phyloP scores from a whole-genome alignment of 2,329 filamentous ascomycete species.

The Emericellopsis atlantica region DNA sequence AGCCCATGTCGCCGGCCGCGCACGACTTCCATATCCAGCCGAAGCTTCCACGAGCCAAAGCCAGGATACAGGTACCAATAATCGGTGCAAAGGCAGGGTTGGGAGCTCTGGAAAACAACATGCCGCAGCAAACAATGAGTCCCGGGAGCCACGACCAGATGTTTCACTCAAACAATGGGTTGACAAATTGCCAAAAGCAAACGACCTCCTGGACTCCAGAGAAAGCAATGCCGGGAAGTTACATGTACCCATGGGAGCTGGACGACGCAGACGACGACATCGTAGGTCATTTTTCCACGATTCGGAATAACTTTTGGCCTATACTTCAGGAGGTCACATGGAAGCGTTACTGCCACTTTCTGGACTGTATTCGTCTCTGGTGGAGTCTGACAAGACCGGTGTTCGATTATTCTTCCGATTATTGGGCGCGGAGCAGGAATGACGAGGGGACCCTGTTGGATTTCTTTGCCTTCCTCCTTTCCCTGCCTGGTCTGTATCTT shows the following conservation, averaged over 20 bases:
- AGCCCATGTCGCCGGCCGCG: too few species aligned
- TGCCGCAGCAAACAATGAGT: too few species aligned
- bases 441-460: constrained; percentile 11
- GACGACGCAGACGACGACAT: constrained; percentile 12
- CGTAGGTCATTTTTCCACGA: constrained; percentile 12
- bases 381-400: constrained; percentile 23
- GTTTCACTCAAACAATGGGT: background rate
- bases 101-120: too few species aligned
- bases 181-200: background rate
- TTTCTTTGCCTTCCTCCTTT: constrained; percentile 10
- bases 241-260: constrained; percentile 12
- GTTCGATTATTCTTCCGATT: constrained; percentile 21
- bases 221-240: constrained; percentile 12
- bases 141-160: too few species aligned
- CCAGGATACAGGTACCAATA: too few species aligned
- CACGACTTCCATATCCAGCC: too few species aligned
- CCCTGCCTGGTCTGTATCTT: constrained; percentile 13
- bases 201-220: constrained; percentile 3
- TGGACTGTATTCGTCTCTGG: constrained; percentile 14
- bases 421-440: constrained; percentile 15
- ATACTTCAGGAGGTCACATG: background rate
- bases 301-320: background rate
- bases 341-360: background rate
- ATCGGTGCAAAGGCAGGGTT: too few species aligned
- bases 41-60: too few species aligned